Conservation (phyloP, 2,329 filamentous ascomycete genomes). For the Colletotrichum liaoningense region DNA sequence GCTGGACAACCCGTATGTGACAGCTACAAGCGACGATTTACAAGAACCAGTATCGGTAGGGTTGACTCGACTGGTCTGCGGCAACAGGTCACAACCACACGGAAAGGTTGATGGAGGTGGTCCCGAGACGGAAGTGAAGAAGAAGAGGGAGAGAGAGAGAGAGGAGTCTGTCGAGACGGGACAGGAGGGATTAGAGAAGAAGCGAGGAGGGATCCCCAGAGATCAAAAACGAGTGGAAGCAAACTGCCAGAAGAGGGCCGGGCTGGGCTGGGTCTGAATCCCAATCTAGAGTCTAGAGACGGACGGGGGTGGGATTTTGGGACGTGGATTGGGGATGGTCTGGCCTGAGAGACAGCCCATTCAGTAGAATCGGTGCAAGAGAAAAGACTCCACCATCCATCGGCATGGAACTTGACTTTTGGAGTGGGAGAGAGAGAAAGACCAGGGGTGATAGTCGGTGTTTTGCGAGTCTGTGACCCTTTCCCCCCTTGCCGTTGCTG, state of each 20-base stretch:
- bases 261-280: slow-evolving; percentile 12
- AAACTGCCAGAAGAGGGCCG: slow-evolving; percentile 4
- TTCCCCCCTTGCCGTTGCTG: background rate
- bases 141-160: slow-evolving; percentile 1
- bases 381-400: slow-evolving; percentile 9
- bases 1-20: background rate
- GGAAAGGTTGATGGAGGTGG: background rate
- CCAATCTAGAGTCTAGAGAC: background rate
- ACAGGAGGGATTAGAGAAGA: slow-evolving; percentile 7
- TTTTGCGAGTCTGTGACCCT: background rate
- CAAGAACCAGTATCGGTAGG: no score
- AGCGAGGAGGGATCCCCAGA: slow-evolving; percentile 26
- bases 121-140: slow-evolving; percentile 7
- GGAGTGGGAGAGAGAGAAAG: background rate
- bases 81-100: slow-evolving; percentile 2
- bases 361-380: slow-evolving; percentile 7
- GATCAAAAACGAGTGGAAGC: slow-evolving; percentile 22
- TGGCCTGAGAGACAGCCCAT: slow-evolving; percentile 29
- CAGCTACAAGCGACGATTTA: no score
- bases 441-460: background rate
- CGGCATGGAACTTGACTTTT: background rate
- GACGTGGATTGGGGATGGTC: slow-evolving; percentile 7
- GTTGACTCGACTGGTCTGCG: background rate
- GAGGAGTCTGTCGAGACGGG: slow-evolving; percentile 25
- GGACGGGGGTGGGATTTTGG: slow-evolving; percentile 19